Conservation (phyloP, 2,329 filamentous ascomycete genomes). For the Didymella sp. region DNA sequence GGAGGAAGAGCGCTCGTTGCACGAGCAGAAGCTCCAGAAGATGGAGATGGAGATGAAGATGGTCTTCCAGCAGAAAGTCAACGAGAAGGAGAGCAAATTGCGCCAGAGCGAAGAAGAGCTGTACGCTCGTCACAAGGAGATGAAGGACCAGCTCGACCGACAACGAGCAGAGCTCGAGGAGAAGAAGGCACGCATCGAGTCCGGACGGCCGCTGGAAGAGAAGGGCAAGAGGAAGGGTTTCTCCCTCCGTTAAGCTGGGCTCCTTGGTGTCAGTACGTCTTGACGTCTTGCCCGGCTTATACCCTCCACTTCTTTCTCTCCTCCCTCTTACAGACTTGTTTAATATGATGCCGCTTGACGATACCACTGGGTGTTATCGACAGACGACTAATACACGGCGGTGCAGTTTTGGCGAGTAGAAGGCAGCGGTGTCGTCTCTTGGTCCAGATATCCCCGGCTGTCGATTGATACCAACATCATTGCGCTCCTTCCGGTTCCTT, state of each 20-base stretch:
- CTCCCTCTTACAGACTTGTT: constrained; percentile 51
- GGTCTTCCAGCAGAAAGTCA: constrained; percentile 99
- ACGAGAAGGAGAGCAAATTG: constrained; percentile 99
- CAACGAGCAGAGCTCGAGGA: constrained; percentile 95
- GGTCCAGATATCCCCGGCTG: constrained; percentile 51
- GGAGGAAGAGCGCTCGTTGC: constrained; percentile 95
- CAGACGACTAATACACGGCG: constrained; percentile 46
- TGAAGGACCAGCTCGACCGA: constrained; percentile 99
- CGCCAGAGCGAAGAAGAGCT: constrained; percentile 99
- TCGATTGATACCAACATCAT: constrained; percentile 55
- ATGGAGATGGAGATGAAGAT: constrained; percentile 99
- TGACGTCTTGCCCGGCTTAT: constrained; percentile 39
- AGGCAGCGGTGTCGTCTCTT: constrained; percentile 44
- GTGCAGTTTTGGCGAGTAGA: constrained; percentile 39
- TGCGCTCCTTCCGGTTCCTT: constrained; percentile 49
- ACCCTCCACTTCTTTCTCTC: constrained; percentile 45
- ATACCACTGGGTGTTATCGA: constrained; percentile 52
- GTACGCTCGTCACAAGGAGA: constrained; percentile 96
- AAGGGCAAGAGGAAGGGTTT: constrained; percentile 99
- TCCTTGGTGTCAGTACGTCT: constrained; percentile 17
- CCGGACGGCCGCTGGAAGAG: constrained; percentile 93
- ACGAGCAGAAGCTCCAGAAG: constrained; percentile 99
- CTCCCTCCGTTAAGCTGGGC: constrained; percentile 79
- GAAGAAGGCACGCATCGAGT: constrained; percentile 96
- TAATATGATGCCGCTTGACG: constrained; percentile 50